phyloP scores from a whole-genome alignment of 2,329 filamentous ascomycete genomes.

The Ophiostoma montium region DNA sequence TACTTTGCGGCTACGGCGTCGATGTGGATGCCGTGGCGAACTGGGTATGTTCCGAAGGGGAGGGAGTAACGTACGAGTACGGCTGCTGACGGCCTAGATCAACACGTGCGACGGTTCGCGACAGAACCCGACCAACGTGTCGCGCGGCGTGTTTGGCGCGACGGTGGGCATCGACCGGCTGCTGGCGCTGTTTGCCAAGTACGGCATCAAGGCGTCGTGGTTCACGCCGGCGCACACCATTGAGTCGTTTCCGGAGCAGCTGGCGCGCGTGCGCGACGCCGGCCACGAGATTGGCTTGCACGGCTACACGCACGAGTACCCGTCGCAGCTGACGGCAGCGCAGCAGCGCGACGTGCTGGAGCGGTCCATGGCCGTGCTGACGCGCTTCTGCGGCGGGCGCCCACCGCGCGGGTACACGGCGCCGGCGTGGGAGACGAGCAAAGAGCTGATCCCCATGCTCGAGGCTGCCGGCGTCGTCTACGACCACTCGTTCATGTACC shows the following conservation, averaged over 20 bases:
- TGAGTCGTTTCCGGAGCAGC: conserved; percentile 32
- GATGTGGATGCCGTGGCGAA: too few relatives aligned
- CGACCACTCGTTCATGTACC: conserved; percentile 51
- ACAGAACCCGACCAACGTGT: too few relatives aligned
- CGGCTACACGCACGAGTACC: conserved; percentile 21
- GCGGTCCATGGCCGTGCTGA: conserved; percentile 30
- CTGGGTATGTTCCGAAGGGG: too few relatives aligned
- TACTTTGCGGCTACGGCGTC: too few relatives aligned
- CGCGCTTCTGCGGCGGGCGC: conserved; percentile 25
- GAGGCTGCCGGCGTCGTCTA: conserved; percentile 43
- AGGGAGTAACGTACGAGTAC: too few relatives aligned
- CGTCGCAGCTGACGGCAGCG: conserved; percentile 46
- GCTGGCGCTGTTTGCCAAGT: too few relatives aligned
- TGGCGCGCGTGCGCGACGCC: conserved; percentile 27
- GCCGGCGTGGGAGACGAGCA: conserved; percentile 32
- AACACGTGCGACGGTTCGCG: too few relatives aligned
- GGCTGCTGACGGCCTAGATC: too few relatives aligned
- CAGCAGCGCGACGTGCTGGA: conserved; percentile 63
- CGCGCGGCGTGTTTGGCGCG: too few relatives aligned
- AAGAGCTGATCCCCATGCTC: conserved; percentile 45
- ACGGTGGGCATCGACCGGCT: too few relatives aligned
- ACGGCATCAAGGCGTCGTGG: conserved; percentile 36
- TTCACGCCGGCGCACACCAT: conserved; percentile 35
- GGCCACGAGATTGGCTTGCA: conserved; percentile 34
- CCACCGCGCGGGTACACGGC: conserved; percentile 49